phyloP scores from a whole-genome alignment of 2,329 filamentous ascomycete genomes.

The Neurospora sp. region DNA sequence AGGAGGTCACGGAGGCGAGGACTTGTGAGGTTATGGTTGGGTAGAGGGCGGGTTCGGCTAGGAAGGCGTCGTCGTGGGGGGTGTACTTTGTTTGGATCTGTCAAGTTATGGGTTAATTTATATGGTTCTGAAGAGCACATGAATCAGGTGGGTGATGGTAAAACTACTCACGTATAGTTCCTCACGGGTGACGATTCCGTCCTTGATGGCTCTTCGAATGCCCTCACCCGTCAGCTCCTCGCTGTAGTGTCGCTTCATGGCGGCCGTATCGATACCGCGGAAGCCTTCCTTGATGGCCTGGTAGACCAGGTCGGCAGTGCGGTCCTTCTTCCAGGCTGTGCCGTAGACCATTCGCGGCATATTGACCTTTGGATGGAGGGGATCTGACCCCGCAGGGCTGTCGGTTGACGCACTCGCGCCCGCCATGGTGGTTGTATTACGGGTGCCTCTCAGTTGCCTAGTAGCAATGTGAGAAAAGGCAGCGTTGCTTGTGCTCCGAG shows the following conservation, averaged over 20 bases:
- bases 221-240: slow-evolving; percentile 62
- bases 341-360: slow-evolving; percentile 59
- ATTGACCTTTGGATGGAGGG: slow-evolving; percentile 16
- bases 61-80: slow-evolving; percentile 43
- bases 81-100: slow-evolving; percentile 81
- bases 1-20: slow-evolving; percentile 54
- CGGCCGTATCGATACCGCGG: slow-evolving; percentile 65
- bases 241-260: slow-evolving; percentile 68
- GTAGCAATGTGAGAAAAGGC: background rate
- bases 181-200: slow-evolving; percentile 43
- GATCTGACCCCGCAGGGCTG: background rate
- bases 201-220: slow-evolving; percentile 48
- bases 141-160: background rate
- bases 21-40: slow-evolving; percentile 52
- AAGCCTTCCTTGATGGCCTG: slow-evolving; percentile 60
- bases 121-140: slow-evolving; percentile 7
- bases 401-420: background rate
- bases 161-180: slow-evolving; percentile 49
- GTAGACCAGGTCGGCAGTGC: slow-evolving; percentile 57
- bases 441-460: background rate
- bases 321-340: slow-evolving; percentile 75
- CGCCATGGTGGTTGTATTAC: background rate
- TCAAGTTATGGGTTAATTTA: background rate
- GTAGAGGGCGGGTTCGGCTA: slow-evolving; percentile 51
- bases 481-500: background rate